Percentiles rank a stretch among this genome's conserved stretches.
These are phyloP conservation scores for Podospora didyma DNA, from an alignment of 495 filamentous ascomycete species.

Conservation along the genomic window DNA sequence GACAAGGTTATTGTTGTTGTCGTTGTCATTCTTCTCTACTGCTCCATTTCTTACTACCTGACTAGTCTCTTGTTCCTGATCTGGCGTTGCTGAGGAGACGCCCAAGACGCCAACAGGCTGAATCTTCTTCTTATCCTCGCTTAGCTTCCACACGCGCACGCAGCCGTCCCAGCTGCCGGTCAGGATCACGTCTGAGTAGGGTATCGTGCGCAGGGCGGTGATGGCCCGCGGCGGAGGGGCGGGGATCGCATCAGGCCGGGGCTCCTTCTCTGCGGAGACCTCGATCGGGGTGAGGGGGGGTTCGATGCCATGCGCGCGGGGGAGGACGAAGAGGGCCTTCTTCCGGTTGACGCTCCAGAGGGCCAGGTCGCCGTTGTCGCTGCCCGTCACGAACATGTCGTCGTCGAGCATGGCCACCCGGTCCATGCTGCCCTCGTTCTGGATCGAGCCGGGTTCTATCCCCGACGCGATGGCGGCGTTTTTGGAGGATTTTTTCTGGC, in stretches of 20 bases:
- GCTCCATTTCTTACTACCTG: not conserved
- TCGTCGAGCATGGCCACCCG: conserved; percentile 85
- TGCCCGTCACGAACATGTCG: conserved; percentile 85
- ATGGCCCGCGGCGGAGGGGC: conserved; percentile 78
- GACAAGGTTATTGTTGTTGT: conserved; percentile 26
- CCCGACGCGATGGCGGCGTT: conserved; percentile 14
- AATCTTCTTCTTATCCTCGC: conserved; percentile 76
- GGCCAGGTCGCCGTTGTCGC: conserved; percentile 78
- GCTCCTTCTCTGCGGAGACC: conserved; percentile 63
- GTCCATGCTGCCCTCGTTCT: conserved; percentile 82
- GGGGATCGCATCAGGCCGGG: conserved; percentile 50
- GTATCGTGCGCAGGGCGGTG: conserved; percentile 79
- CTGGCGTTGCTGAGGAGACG: not conserved
- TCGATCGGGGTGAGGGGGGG: conserved; percentile 59
- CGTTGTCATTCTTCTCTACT: conserved; percentile 3
- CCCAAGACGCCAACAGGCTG: conserved; percentile 67
- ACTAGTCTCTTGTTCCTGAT: not conserved
- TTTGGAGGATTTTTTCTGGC: conserved; percentile 49
- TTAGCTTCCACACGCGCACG: conserved; percentile 79
- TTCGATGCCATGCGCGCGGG: conserved; percentile 80
- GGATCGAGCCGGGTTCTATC: conserved; percentile 38
- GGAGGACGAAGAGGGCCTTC: conserved; percentile 80
- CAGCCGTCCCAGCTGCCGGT: conserved; percentile 92
- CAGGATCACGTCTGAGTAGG: conserved; percentile 81
- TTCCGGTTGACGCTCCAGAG: conserved; percentile 94